Percentiles rank a stretch among this genome's conserved stretches.
phyloP scores from a whole-genome alignment of 331 rosid species.

The Acacia concinna region DNA sequence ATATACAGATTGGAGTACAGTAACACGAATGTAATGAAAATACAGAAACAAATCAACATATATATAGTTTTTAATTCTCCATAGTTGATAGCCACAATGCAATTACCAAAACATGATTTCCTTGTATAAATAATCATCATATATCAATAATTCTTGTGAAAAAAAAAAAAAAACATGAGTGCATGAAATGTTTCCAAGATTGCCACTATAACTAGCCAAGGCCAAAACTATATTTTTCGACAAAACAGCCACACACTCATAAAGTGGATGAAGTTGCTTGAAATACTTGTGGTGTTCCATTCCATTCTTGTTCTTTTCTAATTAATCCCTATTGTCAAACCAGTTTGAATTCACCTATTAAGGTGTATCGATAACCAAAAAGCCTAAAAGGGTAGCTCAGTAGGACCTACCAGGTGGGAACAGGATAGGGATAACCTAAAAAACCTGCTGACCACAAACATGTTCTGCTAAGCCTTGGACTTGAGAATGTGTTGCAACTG shows the following conservation, averaged over 20 bases:
- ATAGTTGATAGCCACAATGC: not conserved
- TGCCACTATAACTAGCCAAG: not conserved
- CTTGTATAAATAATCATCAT: not conserved
- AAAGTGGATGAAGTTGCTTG: too few relatives aligned
- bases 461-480: slow-evolving; percentile 34
- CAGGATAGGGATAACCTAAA: too few relatives aligned
- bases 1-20: not conserved
- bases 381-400: too few relatives aligned
- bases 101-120: not conserved
- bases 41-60: not conserved
- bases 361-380: not conserved
- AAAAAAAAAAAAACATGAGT: not conserved
- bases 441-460: not conserved
- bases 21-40: not conserved
- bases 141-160: not conserved
- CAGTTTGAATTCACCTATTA: too few relatives aligned
- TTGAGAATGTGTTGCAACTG: slow-evolving; percentile 52
- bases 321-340: too few relatives aligned
- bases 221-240: slow-evolving; percentile 6
- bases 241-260: not conserved
- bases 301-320: not conserved
- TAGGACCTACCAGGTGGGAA: too few relatives aligned
- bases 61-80: not conserved
- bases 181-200: not conserved
- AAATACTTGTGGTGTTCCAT: too few relatives aligned